Evolutionary conservation across 345 rosid genomes (phyloP).

Genomic region (Microthlaspi erraticum): DNA sequence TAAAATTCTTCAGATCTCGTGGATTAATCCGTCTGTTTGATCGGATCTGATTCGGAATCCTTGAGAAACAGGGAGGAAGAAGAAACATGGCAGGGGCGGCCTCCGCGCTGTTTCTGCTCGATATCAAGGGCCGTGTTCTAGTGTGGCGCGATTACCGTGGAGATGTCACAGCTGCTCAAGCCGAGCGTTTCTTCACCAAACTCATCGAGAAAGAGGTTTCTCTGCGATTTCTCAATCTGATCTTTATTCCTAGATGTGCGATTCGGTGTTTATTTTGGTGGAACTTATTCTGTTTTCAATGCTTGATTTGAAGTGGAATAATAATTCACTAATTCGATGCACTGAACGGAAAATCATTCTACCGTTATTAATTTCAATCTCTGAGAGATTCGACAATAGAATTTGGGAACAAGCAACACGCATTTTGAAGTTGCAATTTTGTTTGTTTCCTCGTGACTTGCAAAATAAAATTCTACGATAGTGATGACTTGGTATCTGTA

Average conservation of each 20-base stretch:
- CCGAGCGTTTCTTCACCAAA: constrained; percentile 87
- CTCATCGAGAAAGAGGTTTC: constrained; percentile 81
- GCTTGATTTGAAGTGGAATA: constrained; percentile 8
- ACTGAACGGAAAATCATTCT: neutral
- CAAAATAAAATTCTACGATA: neutral
- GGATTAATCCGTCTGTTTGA: constrained; percentile 9
- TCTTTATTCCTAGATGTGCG: constrained; percentile 6
- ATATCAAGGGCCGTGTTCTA: constrained; percentile 75
- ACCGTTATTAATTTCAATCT: constrained; percentile 13
- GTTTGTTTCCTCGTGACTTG: neutral
- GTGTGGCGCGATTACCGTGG: constrained; percentile 95
- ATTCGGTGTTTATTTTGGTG: neutral
- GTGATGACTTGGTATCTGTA: constrained; percentile 1
- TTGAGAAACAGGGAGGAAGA: constrained; percentile 15
- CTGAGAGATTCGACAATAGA: constrained; percentile 3
- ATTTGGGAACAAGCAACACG: neutral
- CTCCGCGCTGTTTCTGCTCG: constrained; percentile 83
- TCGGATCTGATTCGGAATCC: constrained; percentile 45
- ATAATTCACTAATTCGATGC: neutral
- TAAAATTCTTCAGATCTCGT: constrained; percentile 38
- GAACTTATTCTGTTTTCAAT: neutral
- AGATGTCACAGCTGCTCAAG: constrained; percentile 73
- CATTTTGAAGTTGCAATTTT: neutral
- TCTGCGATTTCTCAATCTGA: neutral
- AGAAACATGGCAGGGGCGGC: constrained; percentile 78